Evolutionary conservation across 2,329 filamentous ascomycete species (phyloP), one percentile per base, ranked within the genome.

Genomic region (Nemania sp.): DNA sequence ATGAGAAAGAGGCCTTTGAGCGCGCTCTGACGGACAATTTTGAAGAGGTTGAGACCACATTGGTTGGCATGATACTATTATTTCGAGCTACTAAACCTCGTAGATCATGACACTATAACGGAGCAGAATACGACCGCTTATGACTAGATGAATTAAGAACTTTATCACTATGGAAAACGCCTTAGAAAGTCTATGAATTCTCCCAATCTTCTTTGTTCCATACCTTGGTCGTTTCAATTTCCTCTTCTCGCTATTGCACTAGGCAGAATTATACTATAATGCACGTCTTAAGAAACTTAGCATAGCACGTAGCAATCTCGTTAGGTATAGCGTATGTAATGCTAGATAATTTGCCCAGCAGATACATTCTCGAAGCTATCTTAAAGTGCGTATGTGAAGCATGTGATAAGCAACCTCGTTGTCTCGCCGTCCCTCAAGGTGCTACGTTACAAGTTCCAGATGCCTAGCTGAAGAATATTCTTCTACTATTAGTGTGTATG

Each of bases 61-160:
- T 82, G 18, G 76, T 82, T 13, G 82, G 82, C 0, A 77, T 77
- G 64, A 70, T 75, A 29, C 58, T 84, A 72, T 62, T 84, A n/a
- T 84, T 81, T 65, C 73, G 74, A 55, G 81, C 79, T 8, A 64
- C 53, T 18, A 69, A 58, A 11, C 70, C 72, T 8, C 68, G 62
- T 35, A 53, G 20, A 22, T 41, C 22, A 18, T 66, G 41, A 57
- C 5, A 27, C 18, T 15, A 62, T 5, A 22, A 52, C 4, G 11
- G 38, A 13, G 15, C 38, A 18, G 11, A 3, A 18, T 41, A 15
- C 38, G 7, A 18, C 11, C 8, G 5, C 38, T 41, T 1, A 41
- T 41, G 38, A 18, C 38, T 41, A 13, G 11, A 41, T 41, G 38
- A 18, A 41, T 41, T 41, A 18, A 15, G 7, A 11, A 35, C 7